Conservation (phyloP, 345 rosid genomes). For the Citrus inodora region DNA sequence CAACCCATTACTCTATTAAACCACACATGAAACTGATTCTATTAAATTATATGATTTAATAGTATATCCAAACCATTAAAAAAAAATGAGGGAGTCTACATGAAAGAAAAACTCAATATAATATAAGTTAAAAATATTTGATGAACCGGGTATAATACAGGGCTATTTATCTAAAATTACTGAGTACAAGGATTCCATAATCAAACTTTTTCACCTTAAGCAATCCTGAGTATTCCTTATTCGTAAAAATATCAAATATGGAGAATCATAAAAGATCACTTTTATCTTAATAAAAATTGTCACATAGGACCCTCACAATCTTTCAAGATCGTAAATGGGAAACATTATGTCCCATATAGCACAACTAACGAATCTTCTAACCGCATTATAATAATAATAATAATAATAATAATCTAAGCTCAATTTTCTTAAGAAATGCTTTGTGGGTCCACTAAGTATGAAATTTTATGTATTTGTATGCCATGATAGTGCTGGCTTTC, state of each 20-base stretch:
- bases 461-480: too few species aligned
- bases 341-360: not conserved
- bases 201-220: not conserved
- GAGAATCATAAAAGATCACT: not conserved
- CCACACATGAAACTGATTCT: too few species aligned
- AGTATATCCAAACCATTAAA: fast-evolving
- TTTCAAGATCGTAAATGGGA: not conserved
- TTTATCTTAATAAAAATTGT: too few species aligned
- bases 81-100: fast-evolving
- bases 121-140: not conserved
- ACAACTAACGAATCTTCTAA: not conserved
- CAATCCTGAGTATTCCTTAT: not conserved
- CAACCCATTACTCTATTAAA: too few species aligned
- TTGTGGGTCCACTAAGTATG: too few species aligned
- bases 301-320: not conserved
- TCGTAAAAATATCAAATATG: too few species aligned
- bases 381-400: not conserved
- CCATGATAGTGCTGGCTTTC: too few species aligned
- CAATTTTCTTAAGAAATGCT: not conserved
- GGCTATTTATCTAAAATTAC: not conserved
- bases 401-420: not conserved
- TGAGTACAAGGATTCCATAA: not conserved
- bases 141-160: not conserved
- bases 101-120: too few species aligned
- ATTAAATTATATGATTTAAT: too few species aligned